Percentiles rank a stretch among this genome's conserved stretches.
phyloP scores from a whole-genome alignment of 805 yeast species.

The Candida hungchunana region DNA sequence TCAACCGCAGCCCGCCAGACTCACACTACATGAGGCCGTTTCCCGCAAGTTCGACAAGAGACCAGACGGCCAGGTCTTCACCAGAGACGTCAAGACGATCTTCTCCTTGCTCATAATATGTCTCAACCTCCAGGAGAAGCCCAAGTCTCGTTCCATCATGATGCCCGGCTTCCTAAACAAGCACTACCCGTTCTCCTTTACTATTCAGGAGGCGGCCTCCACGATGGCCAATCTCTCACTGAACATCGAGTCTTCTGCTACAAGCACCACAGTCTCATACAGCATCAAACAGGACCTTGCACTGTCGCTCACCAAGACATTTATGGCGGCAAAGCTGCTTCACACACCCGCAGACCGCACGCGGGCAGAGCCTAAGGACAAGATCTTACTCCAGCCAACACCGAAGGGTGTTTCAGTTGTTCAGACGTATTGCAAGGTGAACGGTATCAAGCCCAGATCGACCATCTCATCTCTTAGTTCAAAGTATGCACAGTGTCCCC shows the following conservation, averaged over 20 bases:
- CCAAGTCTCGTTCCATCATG: slow-evolving; percentile 23
- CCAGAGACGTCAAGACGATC: slow-evolving; percentile 56
- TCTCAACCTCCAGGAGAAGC: slow-evolving; percentile 34
- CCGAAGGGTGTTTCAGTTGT: slow-evolving; percentile 83
- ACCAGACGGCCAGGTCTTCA: slow-evolving; percentile 47
- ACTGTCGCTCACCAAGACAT: slow-evolving; percentile 39
- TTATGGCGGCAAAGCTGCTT: slow-evolving; percentile 57
- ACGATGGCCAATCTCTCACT: slow-evolving; percentile 48
- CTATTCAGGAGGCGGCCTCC: slow-evolving; percentile 44
- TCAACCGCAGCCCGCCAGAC: slow-evolving; percentile 1
- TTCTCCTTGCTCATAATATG: slow-evolving; percentile 49
- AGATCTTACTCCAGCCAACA: slow-evolving; percentile 68
- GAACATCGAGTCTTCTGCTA: slow-evolving; percentile 42
- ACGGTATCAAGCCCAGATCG: slow-evolving; percentile 41
- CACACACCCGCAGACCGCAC: slow-evolving; percentile 80
- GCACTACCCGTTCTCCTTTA: slow-evolving; percentile 49
- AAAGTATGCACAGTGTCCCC: slow-evolving; percentile 30
- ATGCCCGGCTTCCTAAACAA: slow-evolving; percentile 29
- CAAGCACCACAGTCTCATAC: slow-evolving; percentile 53
- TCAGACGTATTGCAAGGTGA: slow-evolving; percentile 51
- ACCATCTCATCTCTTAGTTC: not conserved
- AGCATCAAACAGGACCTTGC: slow-evolving; percentile 50
- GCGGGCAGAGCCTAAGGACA: slow-evolving; percentile 39
- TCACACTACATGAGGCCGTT: slow-evolving; percentile 38
- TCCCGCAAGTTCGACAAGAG: slow-evolving; percentile 45